These are phyloP conservation scores for Fraxinus sp. DNA, from an alignment of 305 asterid species.

Conservation along the genomic window DNA sequence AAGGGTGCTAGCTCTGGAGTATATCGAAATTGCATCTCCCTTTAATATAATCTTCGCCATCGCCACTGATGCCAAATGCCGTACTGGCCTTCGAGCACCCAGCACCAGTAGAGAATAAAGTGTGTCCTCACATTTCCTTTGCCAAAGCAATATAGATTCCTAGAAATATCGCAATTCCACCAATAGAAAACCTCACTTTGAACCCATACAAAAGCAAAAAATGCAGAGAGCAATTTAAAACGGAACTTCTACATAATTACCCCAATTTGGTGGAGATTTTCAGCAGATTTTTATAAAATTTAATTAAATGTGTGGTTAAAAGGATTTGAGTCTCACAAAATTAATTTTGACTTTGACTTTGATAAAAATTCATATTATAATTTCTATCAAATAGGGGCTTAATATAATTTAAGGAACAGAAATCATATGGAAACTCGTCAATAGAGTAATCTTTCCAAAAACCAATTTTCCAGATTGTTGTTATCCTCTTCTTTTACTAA, in stretches of 20 bases:
- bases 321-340: too few relatives aligned
- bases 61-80: constrained; percentile 92
- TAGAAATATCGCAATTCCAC: constrained; percentile 34
- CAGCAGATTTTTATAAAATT: too few relatives aligned
- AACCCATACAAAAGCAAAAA: not conserved
- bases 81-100: constrained; percentile 93
- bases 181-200: constrained; percentile 10
- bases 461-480: not conserved
- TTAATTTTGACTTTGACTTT: too few relatives aligned
- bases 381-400: too few relatives aligned
- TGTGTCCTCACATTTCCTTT: constrained; percentile 93
- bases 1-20: constrained; percentile 94
- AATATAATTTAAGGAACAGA: not conserved
- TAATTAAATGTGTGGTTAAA: too few relatives aligned
- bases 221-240: not conserved
- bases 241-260: not conserved
- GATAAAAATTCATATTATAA: too few relatives aligned
- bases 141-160: constrained; percentile 79
- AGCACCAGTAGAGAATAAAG: constrained; percentile 81
- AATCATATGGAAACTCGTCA: not conserved
- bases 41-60: constrained; percentile 79
- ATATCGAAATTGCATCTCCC: constrained; percentile 85
- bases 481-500: not conserved
- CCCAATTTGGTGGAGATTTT: not conserved
- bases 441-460: constrained; percentile 3